Evolutionary conservation across 495 filamentous ascomycete genomes (phyloP).

Genomic region (Trichoderma gamsii): DNA sequence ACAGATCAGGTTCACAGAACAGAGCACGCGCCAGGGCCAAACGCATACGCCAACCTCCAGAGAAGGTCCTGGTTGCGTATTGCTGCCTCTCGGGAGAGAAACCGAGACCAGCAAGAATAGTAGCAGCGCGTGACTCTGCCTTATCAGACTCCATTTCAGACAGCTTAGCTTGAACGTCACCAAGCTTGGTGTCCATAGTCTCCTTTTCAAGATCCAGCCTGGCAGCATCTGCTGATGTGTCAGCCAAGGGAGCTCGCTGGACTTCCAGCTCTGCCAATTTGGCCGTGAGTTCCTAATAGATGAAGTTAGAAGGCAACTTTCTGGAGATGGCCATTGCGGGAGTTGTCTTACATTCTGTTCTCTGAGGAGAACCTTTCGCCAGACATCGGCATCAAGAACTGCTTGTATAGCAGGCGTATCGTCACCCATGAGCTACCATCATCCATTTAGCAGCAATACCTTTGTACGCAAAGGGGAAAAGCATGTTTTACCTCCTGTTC

Average conservation of each 20-base stretch:
- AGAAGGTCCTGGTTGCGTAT: conserved; percentile 93
- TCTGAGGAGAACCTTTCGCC: conserved; percentile 88
- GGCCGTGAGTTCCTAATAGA: conserved; percentile 66
- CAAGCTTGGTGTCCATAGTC: conserved; percentile 78
- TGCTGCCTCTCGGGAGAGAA: conserved; percentile 94
- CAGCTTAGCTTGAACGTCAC: conserved; percentile 86
- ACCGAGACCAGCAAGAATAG: conserved; percentile 92
- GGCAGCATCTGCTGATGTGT: conserved; percentile 78
- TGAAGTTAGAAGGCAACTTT: neutral
- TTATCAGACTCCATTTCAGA: conserved; percentile 99
- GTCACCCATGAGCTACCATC: conserved; percentile 75
- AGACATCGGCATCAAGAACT: conserved; percentile 95
- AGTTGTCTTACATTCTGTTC: conserved; percentile 67
- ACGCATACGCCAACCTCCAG: conserved; percentile 99
- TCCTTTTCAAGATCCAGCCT: conserved; percentile 81
- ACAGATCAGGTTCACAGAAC: conserved; percentile 95
- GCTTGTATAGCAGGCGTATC: conserved; percentile 94
- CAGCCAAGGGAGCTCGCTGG: conserved; percentile 72
- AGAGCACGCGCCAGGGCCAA: conserved; percentile 88
- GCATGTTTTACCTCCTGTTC: conserved; percentile 76
- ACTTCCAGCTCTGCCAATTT: conserved; percentile 73
- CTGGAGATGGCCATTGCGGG: neutral
- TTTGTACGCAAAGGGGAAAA: neutral
- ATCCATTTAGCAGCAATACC: conserved; percentile 21
- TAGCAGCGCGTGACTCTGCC: conserved; percentile 89